Conservation (phyloP, 164 flowering plant species). For the Dillenia suffruticosa region DNA sequence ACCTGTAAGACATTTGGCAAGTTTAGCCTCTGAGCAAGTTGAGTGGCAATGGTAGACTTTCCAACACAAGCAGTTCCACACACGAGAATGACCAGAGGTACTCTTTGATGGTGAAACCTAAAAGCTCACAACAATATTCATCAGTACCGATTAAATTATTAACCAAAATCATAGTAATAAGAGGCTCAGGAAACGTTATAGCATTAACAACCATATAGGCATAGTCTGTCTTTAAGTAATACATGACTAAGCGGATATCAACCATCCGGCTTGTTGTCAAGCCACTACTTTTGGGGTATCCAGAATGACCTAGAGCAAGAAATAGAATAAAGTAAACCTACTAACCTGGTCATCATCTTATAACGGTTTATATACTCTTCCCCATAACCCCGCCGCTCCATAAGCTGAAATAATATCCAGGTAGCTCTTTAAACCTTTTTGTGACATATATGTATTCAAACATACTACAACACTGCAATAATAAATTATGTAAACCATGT, state of each 20-base stretch:
- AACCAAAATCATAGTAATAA: no score
- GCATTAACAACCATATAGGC: no score
- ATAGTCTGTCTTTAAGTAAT: no score
- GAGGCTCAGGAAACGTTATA: no score
- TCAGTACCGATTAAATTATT: no score
- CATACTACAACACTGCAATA: no score
- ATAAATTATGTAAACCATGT: no score
- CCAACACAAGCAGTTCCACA: conserved; percentile 99
- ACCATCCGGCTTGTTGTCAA: no score
- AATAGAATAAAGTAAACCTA: conserved; percentile 1
- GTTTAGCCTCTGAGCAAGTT: conserved; percentile 94
- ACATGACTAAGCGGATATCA: no score
- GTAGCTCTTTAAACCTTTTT: neutral
- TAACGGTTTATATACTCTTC: conserved; percentile 89
- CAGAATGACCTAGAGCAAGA: no score
- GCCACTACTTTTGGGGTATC: no score
- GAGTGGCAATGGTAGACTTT: conserved; percentile 97
- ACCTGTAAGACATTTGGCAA: conserved; percentile 99
- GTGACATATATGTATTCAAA: no score
- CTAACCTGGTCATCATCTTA: conserved; percentile 96
- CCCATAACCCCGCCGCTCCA: conserved; percentile 96
- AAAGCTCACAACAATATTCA: neutral
- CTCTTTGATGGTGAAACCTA: conserved; percentile 98
- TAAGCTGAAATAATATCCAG: conserved; percentile 53
- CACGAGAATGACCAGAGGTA: conserved; percentile 92